phyloP scores from a whole-genome alignment of 1,139 yeast species.

The Hemisphaericaspora subhashii region DNA sequence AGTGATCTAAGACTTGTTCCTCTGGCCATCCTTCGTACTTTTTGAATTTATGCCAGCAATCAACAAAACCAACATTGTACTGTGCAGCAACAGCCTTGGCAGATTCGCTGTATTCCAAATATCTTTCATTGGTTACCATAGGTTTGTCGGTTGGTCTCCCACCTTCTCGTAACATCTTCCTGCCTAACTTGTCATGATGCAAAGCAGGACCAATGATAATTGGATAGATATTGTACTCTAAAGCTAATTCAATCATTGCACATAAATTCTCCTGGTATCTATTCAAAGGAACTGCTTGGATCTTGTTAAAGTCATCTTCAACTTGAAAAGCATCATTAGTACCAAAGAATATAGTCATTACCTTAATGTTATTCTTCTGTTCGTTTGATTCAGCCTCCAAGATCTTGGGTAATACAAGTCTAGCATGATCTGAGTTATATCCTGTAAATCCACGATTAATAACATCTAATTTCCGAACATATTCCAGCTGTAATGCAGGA shows the following conservation, averaged over 20 bases:
- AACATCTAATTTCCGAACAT: slow-evolving; percentile 54
- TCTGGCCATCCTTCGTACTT: slow-evolving; percentile 18
- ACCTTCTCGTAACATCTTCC: background rate
- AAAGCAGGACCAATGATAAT: slow-evolving; percentile 67
- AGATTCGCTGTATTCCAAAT: slow-evolving; percentile 50
- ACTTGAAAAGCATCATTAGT: slow-evolving; percentile 62
- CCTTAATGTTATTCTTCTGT: slow-evolving; percentile 24
- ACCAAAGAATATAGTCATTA: slow-evolving; percentile 69
- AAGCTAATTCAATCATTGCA: slow-evolving; percentile 38
- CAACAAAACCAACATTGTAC: slow-evolving; percentile 50
- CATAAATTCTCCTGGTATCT: slow-evolving; percentile 49
- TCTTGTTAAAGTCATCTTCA: slow-evolving; percentile 53
- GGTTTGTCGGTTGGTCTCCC: slow-evolving; percentile 14
- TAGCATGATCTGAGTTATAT: slow-evolving; percentile 56
- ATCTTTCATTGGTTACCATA: slow-evolving; percentile 25
- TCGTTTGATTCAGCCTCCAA: slow-evolving; percentile 41
- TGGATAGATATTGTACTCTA: slow-evolving; percentile 41
- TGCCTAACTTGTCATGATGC: slow-evolving; percentile 37
- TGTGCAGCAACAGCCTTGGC: slow-evolving; percentile 46
- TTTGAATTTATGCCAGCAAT: slow-evolving; percentile 50
- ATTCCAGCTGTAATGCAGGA: slow-evolving; percentile 47
- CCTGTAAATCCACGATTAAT: slow-evolving; percentile 65
- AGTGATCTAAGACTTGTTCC: slow-evolving; percentile 17
- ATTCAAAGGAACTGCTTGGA: slow-evolving; percentile 56
- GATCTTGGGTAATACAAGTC: slow-evolving; percentile 45